Evolutionary conservation across 805 yeast genomes (phyloP).

Genomic region (Candida maris): DNA sequence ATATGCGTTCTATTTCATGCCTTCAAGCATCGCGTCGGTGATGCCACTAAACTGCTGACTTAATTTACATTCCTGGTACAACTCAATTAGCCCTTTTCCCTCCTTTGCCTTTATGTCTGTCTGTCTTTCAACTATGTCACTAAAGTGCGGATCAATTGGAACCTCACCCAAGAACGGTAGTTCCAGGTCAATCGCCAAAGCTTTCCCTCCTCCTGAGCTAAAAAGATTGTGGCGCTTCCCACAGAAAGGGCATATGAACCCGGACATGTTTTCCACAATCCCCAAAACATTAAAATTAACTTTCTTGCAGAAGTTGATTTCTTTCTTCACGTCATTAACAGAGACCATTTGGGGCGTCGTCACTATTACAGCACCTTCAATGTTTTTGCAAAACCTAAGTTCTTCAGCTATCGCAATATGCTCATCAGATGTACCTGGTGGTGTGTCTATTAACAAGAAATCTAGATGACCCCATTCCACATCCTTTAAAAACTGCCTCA

Average conservation of each 20-base stretch:
- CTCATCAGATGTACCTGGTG: constrained; percentile 98
- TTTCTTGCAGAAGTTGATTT: constrained; percentile 85
- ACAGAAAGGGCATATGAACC: constrained; percentile 92
- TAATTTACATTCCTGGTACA: constrained; percentile 36
- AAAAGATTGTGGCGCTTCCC: constrained; percentile 89
- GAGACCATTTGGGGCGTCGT: constrained; percentile 96
- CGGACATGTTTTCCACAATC: constrained; percentile 93
- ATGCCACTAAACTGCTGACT: constrained; percentile 45
- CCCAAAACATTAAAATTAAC: constrained; percentile 81
- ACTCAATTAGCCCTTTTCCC: constrained; percentile 31
- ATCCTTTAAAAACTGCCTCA: constrained; percentile 85
- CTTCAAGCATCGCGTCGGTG: constrained; percentile 28
- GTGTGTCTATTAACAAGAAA: constrained; percentile 88
- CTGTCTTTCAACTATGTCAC: constrained; percentile 79
- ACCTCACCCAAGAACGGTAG: constrained; percentile 78
- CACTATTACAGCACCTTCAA: constrained; percentile 92
- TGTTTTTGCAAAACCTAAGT: constrained; percentile 56
- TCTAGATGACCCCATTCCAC: constrained; percentile 86
- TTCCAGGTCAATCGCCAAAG: constrained; percentile 56
- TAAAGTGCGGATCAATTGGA: constrained; percentile 92
- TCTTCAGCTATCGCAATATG: constrained; percentile 97
- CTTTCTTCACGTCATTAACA: constrained; percentile 90
- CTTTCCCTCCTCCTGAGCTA: constrained; percentile 87
- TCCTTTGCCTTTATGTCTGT: constrained; percentile 54
- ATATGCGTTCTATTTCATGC: background rate